A percentile compares a stretch with the other conserved stretches of the same genome.
Conservation (phyloP, 352 stramenopile species). For the Globisporangium carolinianum region DNA sequence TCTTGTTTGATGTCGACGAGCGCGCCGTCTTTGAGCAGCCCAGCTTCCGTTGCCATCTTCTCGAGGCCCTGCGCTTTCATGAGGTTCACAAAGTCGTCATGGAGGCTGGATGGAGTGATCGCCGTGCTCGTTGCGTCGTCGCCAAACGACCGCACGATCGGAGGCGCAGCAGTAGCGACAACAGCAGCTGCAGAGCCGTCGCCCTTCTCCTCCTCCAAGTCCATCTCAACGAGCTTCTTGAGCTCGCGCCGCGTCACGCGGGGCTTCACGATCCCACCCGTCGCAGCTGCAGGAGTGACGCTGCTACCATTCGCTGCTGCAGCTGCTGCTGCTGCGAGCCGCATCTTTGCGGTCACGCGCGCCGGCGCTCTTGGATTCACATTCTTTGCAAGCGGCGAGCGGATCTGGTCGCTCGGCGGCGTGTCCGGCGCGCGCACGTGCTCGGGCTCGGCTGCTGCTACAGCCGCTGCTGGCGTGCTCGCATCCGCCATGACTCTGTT, state of each 20-base stretch:
- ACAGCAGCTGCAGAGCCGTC: background rate
- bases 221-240: constrained; percentile 73
- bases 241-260: constrained; percentile 66
- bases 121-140: constrained; percentile 24
- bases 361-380: constrained; percentile 35
- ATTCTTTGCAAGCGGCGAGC: constrained; percentile 26
- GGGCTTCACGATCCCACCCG: constrained; percentile 26
- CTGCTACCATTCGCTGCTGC: constrained; percentile 2
- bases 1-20: constrained; percentile 59
- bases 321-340: constrained; percentile 11
- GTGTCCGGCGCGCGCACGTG: constrained; percentile 18
- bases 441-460: constrained; percentile 19
- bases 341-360: constrained; percentile 37
- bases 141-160: constrained; percentile 23
- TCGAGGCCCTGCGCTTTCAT: constrained; percentile 82
- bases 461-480: background rate
- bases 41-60: constrained; percentile 76
- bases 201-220: constrained; percentile 69
- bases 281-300: constrained; percentile 1
- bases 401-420: constrained; percentile 18
- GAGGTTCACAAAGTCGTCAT: constrained; percentile 84
- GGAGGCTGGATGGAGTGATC: constrained; percentile 64
- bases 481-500: background rate
- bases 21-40: constrained; percentile 65
- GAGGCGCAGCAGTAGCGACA: background rate